A percentile compares a stretch with the other conserved stretches of the same genome.
phyloP scores from a whole-genome alignment of 2,329 filamentous ascomycete genomes.

The Pezicula rhizophila region DNA sequence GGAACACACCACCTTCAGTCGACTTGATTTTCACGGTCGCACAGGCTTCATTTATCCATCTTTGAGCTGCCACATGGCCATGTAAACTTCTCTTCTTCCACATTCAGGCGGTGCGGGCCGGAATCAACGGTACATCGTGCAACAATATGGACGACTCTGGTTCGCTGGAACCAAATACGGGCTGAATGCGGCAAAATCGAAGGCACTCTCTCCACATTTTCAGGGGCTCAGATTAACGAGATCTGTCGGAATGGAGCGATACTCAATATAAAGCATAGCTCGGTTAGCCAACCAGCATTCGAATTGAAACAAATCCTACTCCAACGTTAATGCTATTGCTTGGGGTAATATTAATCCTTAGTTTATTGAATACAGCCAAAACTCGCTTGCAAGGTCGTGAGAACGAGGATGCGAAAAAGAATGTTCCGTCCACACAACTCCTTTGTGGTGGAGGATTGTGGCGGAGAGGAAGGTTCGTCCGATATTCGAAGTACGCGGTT shows the following conservation, averaged over 20 bases:
- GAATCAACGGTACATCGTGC: background rate
- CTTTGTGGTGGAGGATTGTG: background rate
- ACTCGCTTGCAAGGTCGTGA: no score
- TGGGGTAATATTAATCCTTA: background rate
- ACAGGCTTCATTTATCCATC: no score
- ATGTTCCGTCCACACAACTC: no score
- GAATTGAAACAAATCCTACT: constrained; percentile 1
- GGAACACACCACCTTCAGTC: no score
- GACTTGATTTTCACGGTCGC: no score
- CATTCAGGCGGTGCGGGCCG: constrained; percentile 9
- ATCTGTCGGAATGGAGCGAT: background rate
- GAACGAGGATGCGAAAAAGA: no score
- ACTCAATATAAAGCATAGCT: constrained; percentile 3
- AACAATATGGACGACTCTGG: background rate
- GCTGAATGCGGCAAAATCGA: background rate
- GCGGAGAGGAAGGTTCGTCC: background rate
- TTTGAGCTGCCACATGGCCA: no score
- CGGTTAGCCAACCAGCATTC: background rate
- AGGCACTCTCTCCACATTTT: constrained; percentile 1
- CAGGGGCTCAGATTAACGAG: constrained; percentile 1
- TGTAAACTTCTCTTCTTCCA: background rate
- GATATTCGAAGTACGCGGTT: background rate
- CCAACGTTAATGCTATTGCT: background rate
- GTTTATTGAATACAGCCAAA: no score
- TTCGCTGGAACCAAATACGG: constrained; percentile 3